phyloP scores from a whole-genome alignment of 2,329 filamentous ascomycete species.

The Orbilia brochopaga region DNA sequence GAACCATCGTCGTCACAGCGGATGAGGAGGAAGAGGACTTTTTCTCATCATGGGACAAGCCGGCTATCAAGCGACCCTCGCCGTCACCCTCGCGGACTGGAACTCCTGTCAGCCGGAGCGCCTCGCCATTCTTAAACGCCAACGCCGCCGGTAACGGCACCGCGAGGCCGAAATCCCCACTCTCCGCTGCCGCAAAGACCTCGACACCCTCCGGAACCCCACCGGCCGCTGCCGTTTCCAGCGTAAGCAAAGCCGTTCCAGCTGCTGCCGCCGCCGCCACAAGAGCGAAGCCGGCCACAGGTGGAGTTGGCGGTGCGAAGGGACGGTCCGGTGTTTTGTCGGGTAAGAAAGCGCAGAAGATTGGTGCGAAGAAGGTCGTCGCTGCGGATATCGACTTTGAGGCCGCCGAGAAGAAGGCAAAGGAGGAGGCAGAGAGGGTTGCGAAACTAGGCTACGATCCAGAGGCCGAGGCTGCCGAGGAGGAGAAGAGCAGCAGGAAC shows the following conservation, averaged over 20 bases:
- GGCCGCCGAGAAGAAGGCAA: conserved; percentile 93
- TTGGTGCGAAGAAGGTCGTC: conserved; percentile 90
- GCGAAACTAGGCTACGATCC: conserved; percentile 95
- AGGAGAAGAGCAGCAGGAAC: conserved; percentile 59
- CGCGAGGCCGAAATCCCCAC: conserved; percentile 81
- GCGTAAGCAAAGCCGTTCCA: conserved; percentile 65
- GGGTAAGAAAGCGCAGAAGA: conserved; percentile 79
- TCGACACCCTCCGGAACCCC: conserved; percentile 65
- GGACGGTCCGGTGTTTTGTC: conserved; percentile 81
- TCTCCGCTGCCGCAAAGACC: conserved; percentile 66
- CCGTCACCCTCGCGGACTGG: conserved; percentile 88
- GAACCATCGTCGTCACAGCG: conserved; percentile 71
- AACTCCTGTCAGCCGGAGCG: conserved; percentile 80
- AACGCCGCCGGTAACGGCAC: conserved; percentile 68
- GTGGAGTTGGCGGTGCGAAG: conserved; percentile 67
- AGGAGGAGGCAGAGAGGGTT: conserved; percentile 94
- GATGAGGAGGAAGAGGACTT: conserved; percentile 89
- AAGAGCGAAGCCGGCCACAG: conserved; percentile 69
- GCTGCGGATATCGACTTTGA: conserved; percentile 69
- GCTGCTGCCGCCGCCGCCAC: conserved; percentile 81
- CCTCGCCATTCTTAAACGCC: conserved; percentile 87
- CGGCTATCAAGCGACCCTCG: conserved; percentile 91
- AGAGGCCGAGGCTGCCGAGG: conserved; percentile 73
- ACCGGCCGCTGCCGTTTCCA: conserved; percentile 57
- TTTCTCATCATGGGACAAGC: conserved; percentile 99